Evolutionary conservation across 169 alveolate genomes (phyloP).

Genomic region (Babesia ovata): DNA sequence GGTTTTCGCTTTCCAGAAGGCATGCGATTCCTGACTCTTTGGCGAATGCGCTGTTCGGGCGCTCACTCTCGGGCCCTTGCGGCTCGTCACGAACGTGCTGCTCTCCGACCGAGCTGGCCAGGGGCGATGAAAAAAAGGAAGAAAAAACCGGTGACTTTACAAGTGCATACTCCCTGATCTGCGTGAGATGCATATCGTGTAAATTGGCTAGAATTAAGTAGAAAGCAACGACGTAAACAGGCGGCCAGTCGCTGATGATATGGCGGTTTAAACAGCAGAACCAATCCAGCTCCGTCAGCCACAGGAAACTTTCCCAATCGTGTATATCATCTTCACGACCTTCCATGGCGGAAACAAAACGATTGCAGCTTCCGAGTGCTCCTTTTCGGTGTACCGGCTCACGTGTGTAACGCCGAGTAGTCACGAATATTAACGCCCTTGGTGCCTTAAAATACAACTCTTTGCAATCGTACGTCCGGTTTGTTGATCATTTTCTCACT

Average conservation of each 20-base stretch:
- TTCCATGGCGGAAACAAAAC: background rate
- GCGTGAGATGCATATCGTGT: constrained; percentile 28
- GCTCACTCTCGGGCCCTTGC: background rate
- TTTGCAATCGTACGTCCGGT: background rate
- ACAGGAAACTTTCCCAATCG: constrained; percentile 4
- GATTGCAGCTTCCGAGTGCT: background rate
- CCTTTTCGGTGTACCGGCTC: background rate
- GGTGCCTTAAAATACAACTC: background rate
- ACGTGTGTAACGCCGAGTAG: constrained; percentile 5
- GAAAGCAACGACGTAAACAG: constrained; percentile 23
- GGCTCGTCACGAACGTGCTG: no score
- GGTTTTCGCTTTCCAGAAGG: constrained; percentile 16
- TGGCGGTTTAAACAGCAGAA: constrained; percentile 37
- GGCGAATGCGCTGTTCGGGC: background rate
- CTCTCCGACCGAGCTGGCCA: background rate
- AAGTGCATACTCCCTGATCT: constrained; percentile 28
- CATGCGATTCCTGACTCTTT: constrained; percentile 9
- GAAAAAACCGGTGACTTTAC: constrained; percentile 3
- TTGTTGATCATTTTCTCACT: background rate
- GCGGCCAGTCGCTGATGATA: constrained; percentile 20
- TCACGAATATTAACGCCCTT: background rate
- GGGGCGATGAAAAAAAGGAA: constrained; percentile 12
- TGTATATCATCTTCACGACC: background rate
- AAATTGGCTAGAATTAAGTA: constrained; percentile 14
- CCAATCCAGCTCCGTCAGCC: constrained; percentile 26